Evolutionary conservation across 345 rosid species (phyloP), one percentile per base, ranked within the genome.

Genomic region (Ceriops zippeliana): DNA sequence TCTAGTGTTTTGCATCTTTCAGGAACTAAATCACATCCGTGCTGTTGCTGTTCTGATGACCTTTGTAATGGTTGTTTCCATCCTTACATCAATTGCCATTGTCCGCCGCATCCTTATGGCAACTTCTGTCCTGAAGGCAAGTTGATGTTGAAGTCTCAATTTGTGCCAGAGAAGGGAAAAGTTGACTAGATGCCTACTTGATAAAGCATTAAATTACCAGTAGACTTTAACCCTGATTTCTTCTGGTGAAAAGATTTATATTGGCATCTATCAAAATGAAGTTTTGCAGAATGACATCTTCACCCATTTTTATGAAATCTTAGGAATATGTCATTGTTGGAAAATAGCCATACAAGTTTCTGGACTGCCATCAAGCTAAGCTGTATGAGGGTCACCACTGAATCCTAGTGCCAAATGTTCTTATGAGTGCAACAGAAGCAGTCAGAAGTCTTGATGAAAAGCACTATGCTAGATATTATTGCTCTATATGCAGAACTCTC

Each of bases 81-180:
- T 88, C 76, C 96, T 95, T 57, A 88, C 96, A 42, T 95, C 99
- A 67, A 74, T 95, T 56, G 99, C 99, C 77, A 87, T 95, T 65
- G 84, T 90, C 68, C 93, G 96, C 38, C 86, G 96, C 74, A 95
- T 95, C 74, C 91, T 91, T 28, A 86, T 89, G 99, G 99, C 96
- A 32, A 86, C 99, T 35, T 91, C 97, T 71, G 96, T 95, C 54
- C 96, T 95, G 80, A 91, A 91, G 96, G 99, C 74, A 70, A 86
- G 86, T 83, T 62, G 24, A 58, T 69, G 34, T 73, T 70, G 61
- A 27, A 19, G 52, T 46, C 22, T 53, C 52, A 30, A 6, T 54
- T 6, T 38, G 49, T 42, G 17, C 17, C 60, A 42, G 6, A 38
- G 51, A 6, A 56, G 31, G 1, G 35, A 66, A 38, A 24, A 38